Conservation (phyloP, 2,329 filamentous ascomycete genomes). For the Colletotrichum sp. region DNA sequence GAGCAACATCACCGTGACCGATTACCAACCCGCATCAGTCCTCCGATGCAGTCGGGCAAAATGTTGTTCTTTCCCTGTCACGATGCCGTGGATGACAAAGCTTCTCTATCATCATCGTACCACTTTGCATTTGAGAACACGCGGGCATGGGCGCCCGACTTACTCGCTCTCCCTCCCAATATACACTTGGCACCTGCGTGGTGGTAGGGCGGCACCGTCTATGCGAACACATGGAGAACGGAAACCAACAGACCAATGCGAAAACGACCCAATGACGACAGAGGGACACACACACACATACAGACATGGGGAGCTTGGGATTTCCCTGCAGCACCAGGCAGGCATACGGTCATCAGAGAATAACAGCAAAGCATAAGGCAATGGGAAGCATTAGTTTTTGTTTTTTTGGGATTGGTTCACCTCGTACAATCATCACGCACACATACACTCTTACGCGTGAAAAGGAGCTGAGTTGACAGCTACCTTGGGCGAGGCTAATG, state of each 20-base stretch:
- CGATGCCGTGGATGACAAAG: background rate
- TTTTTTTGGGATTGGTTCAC: background rate
- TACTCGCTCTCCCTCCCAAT: background rate
- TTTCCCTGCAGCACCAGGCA: background rate
- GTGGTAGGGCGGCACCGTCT: background rate
- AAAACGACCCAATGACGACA: background rate
- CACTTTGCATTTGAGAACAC: constrained; percentile 2
- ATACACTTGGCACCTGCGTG: background rate
- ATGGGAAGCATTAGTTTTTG: background rate
- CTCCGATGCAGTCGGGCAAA: background rate
- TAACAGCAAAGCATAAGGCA: background rate
- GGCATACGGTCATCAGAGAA: background rate
- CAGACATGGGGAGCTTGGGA: background rate
- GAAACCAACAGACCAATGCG: background rate
- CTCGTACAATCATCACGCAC: background rate
- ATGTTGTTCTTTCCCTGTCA: background rate
- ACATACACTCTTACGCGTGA: background rate
- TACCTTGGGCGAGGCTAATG: background rate
- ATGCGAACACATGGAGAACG: background rate
- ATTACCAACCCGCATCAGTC: background rate
- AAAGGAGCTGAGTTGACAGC: background rate
- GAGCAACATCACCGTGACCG: background rate
- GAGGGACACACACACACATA: background rate
- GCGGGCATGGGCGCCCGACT: background rate
- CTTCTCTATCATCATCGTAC: constrained; percentile 3